A percentile compares a stretch with the other conserved stretches of the same genome.
Evolutionary conservation across 2,329 filamentous ascomycete genomes (phyloP).

Genomic region (Cryphonectria japonica): DNA sequence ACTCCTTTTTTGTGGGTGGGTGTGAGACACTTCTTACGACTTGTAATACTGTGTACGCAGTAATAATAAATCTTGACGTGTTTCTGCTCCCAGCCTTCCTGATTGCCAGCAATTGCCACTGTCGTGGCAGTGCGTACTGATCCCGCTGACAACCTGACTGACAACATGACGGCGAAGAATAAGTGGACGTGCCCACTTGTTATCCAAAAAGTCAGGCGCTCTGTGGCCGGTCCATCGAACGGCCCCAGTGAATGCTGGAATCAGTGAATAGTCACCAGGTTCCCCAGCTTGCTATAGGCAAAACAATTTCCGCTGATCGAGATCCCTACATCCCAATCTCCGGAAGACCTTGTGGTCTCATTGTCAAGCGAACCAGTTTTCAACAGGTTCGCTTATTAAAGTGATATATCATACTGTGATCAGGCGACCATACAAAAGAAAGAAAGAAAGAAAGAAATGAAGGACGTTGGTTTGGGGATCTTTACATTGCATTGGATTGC

Average conservation of each 20-base stretch:
- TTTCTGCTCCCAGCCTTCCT: not conserved
- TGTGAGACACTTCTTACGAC: not conserved
- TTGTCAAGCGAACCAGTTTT: not conserved
- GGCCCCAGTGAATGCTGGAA: not conserved
- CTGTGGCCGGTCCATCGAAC: not conserved
- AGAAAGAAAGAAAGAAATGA: not conserved
- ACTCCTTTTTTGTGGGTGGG: not conserved
- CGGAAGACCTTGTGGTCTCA: not conserved
- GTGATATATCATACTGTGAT: not conserved
- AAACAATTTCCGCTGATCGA: not conserved
- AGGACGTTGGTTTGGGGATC: too few species aligned
- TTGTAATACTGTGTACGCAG: not conserved
- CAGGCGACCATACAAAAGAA: not conserved
- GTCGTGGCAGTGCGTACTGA: not conserved
- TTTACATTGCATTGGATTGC: not conserved
- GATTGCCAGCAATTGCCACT: not conserved
- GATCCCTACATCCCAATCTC: not conserved
- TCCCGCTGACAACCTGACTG: not conserved
- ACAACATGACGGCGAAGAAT: not conserved
- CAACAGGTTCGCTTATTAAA: not conserved
- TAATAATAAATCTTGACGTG: not conserved
- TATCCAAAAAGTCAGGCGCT: not conserved
- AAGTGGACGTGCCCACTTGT: not conserved
- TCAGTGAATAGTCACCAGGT: not conserved
- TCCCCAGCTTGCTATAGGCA: not conserved